Evolutionary conservation across 768 basidiomycete species (phyloP), one percentile per base, ranked within the genome.

Genomic region (Phylloporus sp.): DNA sequence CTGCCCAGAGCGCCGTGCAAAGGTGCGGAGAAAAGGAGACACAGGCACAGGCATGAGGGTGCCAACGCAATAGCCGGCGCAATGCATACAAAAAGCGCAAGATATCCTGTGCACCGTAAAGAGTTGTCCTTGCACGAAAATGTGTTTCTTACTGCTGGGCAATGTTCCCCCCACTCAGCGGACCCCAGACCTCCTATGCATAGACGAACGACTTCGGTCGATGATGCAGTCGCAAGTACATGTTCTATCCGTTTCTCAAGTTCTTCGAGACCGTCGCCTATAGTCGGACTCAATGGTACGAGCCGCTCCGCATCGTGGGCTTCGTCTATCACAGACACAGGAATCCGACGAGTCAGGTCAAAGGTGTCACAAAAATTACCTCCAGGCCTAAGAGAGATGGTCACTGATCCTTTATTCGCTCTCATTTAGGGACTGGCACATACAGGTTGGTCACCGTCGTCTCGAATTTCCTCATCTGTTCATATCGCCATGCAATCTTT

Each of bases 401-500:
- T 55, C 42, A 57, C 46, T 32, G 14, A 53, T 36, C 26, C 29
- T 45, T 27, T 11, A 14, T 38, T 15, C 36, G 8, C 44, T 39
- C 44, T 22, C 46, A 18, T 41, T 6, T 35, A 48, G 35, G 49
- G 61, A 65, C 62, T 59, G 14, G 17, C 48, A 78, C 80, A 63
- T 74, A 78, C 74, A 69, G 67, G 52, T 68, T 68, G 36, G 72
- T 62, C 18, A 92, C 82, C 3, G 90, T 91, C 5, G 93, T 96
- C 69, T 90, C 80, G 64, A 96, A 95, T 67, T 76, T 83, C 69
- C 86, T 89, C 88, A 97, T 88, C 47, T 83, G 77, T 59, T 91
- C 90, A 66, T 99, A 99, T 61, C 96, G 78, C 90, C 96, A 99
- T 24, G 96, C 96, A 57, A 99, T 98, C 71, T 88, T 95, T 54